These are phyloP conservation scores for Dothidotthia symphoricarpi DNA, from an alignment of 2,329 filamentous ascomycete species.

Conservation along the genomic window DNA sequence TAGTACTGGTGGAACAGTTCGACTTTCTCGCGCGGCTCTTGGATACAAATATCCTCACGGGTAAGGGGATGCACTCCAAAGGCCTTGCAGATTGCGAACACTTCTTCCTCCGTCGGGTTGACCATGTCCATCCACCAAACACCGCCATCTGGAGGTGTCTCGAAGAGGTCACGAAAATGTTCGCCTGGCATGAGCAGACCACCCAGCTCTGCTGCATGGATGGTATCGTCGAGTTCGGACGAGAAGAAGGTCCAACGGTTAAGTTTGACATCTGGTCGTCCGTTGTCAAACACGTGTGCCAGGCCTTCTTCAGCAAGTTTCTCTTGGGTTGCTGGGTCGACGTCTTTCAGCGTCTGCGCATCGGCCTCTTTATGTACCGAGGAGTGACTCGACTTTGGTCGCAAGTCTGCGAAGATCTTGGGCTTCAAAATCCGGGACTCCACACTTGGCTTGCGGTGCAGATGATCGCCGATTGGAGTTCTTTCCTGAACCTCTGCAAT, in stretches of 20 bases:
- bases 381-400: constrained; percentile 43
- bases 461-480: constrained; percentile 47
- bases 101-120: constrained; percentile 83
- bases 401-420: constrained; percentile 63
- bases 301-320: constrained; percentile 44
- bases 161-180: constrained; percentile 83
- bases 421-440: constrained; percentile 46
- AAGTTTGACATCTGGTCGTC: constrained; percentile 50
- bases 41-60: constrained; percentile 91
- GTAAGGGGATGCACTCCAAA: constrained; percentile 96
- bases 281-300: constrained; percentile 36
- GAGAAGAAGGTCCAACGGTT: constrained; percentile 97
- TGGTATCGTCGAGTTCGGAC: constrained; percentile 87
- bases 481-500: constrained; percentile 60
- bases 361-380: constrained; percentile 40
- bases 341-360: constrained; percentile 28
- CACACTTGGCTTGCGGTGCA: constrained; percentile 40
- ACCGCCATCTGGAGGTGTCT: constrained; percentile 66
- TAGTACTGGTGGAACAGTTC: constrained; percentile 98
- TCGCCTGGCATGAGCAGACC: constrained; percentile 88
- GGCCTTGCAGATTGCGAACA: constrained; percentile 83
- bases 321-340: constrained; percentile 42
- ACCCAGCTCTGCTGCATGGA: constrained; percentile 84
- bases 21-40: constrained; percentile 96
- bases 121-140: constrained; percentile 99